Conservation (phyloP, 192 early-diverging fungal genomes). For the Glomus cerebriforme region DNA sequence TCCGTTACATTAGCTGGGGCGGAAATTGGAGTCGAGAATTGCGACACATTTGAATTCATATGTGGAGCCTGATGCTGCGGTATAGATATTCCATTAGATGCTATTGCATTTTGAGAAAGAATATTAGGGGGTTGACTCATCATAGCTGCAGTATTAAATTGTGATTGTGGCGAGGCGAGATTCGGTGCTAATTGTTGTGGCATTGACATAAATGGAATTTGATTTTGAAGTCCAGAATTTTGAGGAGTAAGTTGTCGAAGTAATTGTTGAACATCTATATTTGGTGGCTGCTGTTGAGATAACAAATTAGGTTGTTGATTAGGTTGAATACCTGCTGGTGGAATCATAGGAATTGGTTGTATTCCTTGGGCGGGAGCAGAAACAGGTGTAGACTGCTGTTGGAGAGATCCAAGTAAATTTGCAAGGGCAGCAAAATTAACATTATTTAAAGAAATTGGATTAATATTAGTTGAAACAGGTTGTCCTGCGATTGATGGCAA, state of each 20-base stretch:
- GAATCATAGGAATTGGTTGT: constrained; percentile 15
- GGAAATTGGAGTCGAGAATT: constrained; percentile 15
- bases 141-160: constrained; percentile 7
- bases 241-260: constrained; percentile 34
- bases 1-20: constrained; percentile 27
- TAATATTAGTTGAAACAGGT: constrained; percentile 3
- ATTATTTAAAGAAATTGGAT: constrained; percentile 28
- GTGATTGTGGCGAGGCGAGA: constrained; percentile 17
- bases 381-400: background rate
- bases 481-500: background rate
- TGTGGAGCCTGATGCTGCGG: constrained; percentile 31
- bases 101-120: background rate
- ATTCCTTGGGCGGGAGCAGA: background rate
- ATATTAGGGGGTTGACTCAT: constrained; percentile 18
- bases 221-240: constrained; percentile 16
- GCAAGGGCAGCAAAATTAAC: constrained; percentile 36
- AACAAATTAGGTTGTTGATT: constrained; percentile 26
- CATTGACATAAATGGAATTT: constrained; percentile 22
- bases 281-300: constrained; percentile 33
- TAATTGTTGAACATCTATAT: constrained; percentile 33
- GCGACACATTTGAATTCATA: constrained; percentile 11
- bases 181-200: constrained; percentile 16
- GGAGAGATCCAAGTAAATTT: constrained; percentile 28
- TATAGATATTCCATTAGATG: background rate
- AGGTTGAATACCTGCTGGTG: constrained; percentile 10